These are phyloP conservation scores for Botrytis tulipae DNA, from an alignment of 2,329 filamentous ascomycete species.

Conservation along the genomic window DNA sequence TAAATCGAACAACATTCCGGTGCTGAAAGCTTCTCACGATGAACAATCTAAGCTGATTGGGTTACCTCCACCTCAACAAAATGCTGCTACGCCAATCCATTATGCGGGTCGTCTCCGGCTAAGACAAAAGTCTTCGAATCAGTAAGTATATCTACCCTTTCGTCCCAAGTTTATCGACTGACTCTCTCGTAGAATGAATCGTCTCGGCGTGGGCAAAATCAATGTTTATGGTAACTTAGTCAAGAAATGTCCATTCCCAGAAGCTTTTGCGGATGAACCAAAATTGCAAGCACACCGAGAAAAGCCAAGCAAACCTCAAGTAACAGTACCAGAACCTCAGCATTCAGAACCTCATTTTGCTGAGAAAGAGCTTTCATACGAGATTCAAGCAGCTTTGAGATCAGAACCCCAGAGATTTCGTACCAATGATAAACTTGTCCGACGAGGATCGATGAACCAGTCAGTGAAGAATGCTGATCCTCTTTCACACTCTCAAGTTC, in stretches of 20 bases:
- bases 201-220: neutral
- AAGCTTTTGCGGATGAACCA: neutral
- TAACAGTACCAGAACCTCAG: neutral
- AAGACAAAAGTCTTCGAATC: constrained; percentile 1
- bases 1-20: neutral
- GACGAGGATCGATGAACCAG: neutral
- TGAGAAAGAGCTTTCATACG: neutral
- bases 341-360: neutral
- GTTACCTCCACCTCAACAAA: neutral
- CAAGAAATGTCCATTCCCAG: constrained; percentile 6
- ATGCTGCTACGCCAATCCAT: neutral
- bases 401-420: neutral
- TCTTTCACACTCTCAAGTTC: neutral
- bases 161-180: neutral
- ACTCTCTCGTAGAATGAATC: neutral
- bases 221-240: neutral
- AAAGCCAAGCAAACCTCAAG: neutral
- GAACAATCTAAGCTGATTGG: neutral
- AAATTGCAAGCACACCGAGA: neutral
- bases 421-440: neutral
- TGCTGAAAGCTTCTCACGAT: neutral
- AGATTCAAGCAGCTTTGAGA: neutral
- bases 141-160: neutral
- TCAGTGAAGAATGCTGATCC: neutral
- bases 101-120: neutral